phyloP scores from a whole-genome alignment of 495 filamentous ascomycete genomes.

The Letharia lupina region DNA sequence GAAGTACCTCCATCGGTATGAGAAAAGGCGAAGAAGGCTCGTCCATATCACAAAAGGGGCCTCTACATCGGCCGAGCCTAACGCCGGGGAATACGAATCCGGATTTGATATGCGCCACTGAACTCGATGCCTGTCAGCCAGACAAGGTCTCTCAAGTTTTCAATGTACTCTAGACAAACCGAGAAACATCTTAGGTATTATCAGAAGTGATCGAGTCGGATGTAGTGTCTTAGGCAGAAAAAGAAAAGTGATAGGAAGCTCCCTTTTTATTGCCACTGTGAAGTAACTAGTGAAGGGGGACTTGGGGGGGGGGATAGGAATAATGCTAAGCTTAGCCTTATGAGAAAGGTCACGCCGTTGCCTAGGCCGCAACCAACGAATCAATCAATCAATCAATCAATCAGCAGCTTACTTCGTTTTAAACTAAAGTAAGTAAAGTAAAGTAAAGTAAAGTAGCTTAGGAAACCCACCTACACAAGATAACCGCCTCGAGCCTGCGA shows the following conservation, averaged over 20 bases:
- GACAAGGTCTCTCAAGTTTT: neutral
- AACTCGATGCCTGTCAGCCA: slow-evolving; percentile 5
- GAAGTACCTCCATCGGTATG: too few species aligned
- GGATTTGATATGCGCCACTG: slow-evolving; percentile 10
- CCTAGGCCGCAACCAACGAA: slow-evolving; percentile 17
- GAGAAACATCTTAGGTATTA: too few species aligned
- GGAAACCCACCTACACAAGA: neutral
- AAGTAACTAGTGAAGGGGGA: neutral
- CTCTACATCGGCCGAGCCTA: slow-evolving; percentile 12
- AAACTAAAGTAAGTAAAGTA: too few species aligned
- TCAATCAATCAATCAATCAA: slow-evolving; percentile 12
- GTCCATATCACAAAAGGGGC: neutral
- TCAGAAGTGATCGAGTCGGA: too few species aligned
- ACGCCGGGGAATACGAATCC: slow-evolving; percentile 7
- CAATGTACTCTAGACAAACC: too few species aligned
- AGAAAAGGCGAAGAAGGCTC: too few species aligned
- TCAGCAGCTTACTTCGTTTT: too few species aligned
- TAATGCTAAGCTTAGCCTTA: slow-evolving; percentile 15
- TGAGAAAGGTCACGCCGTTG: slow-evolving; percentile 4
- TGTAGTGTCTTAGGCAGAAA: too few species aligned
- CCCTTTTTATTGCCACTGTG: too few species aligned
- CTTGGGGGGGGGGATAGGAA: too few species aligned
- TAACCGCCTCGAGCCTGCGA: slow-evolving; percentile 14
- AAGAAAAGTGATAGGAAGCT: too few species aligned
- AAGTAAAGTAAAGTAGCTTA: too few species aligned